phyloP scores from a whole-genome alignment of 2,329 filamentous ascomycete genomes.

The Cercospora beticola region DNA sequence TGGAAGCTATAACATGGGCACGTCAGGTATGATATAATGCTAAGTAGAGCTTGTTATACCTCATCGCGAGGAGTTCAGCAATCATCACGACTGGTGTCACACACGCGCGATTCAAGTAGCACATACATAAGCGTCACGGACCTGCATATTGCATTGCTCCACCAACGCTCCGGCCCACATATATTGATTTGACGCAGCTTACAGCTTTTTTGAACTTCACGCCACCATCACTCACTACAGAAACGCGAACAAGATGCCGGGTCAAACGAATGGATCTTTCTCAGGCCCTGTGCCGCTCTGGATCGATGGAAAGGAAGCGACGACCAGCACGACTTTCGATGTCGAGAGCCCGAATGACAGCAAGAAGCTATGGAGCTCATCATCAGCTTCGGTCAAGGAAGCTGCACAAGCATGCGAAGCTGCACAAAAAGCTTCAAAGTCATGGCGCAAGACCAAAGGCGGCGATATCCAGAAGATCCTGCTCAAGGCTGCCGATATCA shows the following conservation, averaged over 20 bases:
- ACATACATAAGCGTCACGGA: background rate
- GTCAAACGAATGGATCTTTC: slow-evolving; percentile 15
- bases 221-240: background rate
- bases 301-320: slow-evolving; percentile 52
- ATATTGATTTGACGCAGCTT: background rate
- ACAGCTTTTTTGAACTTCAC: background rate
- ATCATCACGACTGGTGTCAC: background rate
- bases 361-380: slow-evolving; percentile 56
- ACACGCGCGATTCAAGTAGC: background rate
- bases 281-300: slow-evolving; percentile 43
- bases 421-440: slow-evolving; percentile 66
- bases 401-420: slow-evolving; percentile 58
- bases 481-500: slow-evolving; percentile 64
- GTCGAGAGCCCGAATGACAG: slow-evolving; percentile 58
- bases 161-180: background rate
- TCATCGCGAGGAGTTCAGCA: background rate
- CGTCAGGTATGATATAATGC: background rate
- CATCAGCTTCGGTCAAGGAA: slow-evolving; percentile 57
- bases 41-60: background rate
- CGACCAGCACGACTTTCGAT: slow-evolving; percentile 52
- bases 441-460: slow-evolving; percentile 66
- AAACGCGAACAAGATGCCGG: slow-evolving; percentile 10
- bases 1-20: background rate
- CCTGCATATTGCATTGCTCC: background rate
- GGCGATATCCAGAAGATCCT: slow-evolving; percentile 66